Base-by-base conservation (phyloP, 140 eudicot genomes). In the Cichorium intybus region DNA sequence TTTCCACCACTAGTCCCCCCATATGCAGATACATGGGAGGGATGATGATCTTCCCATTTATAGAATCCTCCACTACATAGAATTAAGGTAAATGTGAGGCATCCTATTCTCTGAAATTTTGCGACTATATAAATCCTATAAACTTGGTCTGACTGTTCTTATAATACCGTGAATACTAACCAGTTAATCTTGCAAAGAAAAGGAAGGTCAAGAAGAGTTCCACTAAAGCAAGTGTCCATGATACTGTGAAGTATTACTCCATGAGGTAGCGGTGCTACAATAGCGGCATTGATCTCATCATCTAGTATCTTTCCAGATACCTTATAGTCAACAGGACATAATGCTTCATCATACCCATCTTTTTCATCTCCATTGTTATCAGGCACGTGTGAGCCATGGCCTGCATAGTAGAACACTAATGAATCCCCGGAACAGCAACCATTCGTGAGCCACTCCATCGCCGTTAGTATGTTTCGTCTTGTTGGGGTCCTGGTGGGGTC, bases 391-490 rank as follows among this genome's bases (percentile, higher is more conserved):
- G 87, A 62, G 22, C 87, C 97, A 70, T 81, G 93, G 16, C 95
- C 97, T 0, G 97, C 76, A 69, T 81, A 90, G 81, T 86, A 82
- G 64, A 90, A 86, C 84, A 89, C 85, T 79, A 89, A 56, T 0
- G 95, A 89, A 72, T 89, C 97, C 56, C 97, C 97, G 5, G 82
- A 48, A 45, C 64, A 80, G 74, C 95, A 79, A 46, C 83, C 93
- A 54, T 79, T 78, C 22, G 78, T 78, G 35, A 89, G 97, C 97
- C 95, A 86, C 12, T 64, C 75, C 62, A 89, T 15, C 20, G 87
- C 89, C 48, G 15, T 68, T 62, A 51, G 39, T 56, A 89, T 89
- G 76, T 86, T 86, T 15, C 28, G 56, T 82, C 80, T 81, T 14
- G 93, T 86, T 54, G 97, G 97, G 51, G 60, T 69, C 73, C 70